These are phyloP conservation scores for Ruellia speciosa DNA, from an alignment of 305 asterid species.

Conservation along the genomic window DNA sequence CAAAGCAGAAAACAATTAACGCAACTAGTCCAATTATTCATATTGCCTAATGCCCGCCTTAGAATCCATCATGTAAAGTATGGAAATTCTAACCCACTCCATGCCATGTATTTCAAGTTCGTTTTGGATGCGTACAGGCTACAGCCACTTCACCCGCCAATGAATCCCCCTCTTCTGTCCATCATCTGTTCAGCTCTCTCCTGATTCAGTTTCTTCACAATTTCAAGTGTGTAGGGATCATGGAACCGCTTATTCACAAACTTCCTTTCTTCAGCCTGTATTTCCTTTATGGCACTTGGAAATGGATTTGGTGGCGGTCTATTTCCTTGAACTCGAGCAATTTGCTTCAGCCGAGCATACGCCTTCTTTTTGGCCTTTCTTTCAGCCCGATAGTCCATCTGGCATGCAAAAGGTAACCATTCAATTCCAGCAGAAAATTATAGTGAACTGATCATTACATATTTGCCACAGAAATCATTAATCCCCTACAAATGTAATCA, in stretches of 20 bases:
- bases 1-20: no score
- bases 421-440: no score
- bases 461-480: no score
- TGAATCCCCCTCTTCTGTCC: conserved; percentile 35
- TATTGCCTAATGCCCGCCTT: no score
- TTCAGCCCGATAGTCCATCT: conserved; percentile 74
- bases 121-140: no score
- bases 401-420: conserved; percentile 10
- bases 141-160: conserved; percentile 22
- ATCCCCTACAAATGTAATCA: no score
- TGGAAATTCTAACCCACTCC: no score
- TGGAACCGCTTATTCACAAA: conserved; percentile 55
- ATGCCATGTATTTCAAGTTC: no score
- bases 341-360: conserved; percentile 58
- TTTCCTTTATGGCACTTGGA: conserved; percentile 68
- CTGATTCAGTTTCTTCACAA: conserved; percentile 37
- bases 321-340: conserved; percentile 57
- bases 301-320: conserved; percentile 70
- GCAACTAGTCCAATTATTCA: no score
- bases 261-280: conserved; percentile 75
- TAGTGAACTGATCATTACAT: no score
- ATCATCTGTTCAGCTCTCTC: conserved; percentile 40
- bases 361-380: conserved; percentile 56
- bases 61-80: no score
- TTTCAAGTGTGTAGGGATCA: conserved; percentile 31